Conservation (phyloP, 345 rosid species). For the Limnanthes douglasii region DNA sequence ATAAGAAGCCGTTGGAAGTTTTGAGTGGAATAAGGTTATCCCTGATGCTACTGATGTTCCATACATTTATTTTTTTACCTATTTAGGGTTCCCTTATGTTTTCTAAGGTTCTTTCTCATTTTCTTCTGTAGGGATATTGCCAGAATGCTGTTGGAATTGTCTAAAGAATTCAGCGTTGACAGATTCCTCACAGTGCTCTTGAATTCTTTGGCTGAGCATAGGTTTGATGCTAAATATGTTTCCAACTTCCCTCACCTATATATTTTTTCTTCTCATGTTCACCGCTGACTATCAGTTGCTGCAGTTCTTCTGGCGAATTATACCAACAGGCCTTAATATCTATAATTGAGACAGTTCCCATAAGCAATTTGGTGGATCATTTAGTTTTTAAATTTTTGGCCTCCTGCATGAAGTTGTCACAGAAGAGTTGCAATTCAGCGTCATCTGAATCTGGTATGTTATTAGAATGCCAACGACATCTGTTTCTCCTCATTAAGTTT, state of each 20-base stretch:
- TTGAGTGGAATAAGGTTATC: constrained; percentile 57
- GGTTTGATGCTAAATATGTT: constrained; percentile 26
- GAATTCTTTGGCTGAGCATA: constrained; percentile 44
- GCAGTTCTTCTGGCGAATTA: constrained; percentile 58
- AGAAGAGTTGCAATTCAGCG: constrained; percentile 23
- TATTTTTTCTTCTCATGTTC: constrained; percentile 4
- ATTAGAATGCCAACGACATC: constrained; percentile 3
- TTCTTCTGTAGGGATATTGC: constrained; percentile 39
- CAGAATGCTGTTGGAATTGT: constrained; percentile 44
- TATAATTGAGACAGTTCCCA: constrained; percentile 50
- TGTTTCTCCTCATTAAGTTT: neutral
- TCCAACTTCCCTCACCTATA: neutral
- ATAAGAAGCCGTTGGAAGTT: constrained; percentile 56
- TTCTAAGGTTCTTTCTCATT: constrained; percentile 5
- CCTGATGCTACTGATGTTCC: neutral
- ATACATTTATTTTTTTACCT: constrained; percentile 3
- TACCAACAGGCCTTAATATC: constrained; percentile 32
- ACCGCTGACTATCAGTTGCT: constrained; percentile 11
- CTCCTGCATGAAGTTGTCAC: constrained; percentile 42
- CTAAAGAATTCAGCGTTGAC: constrained; percentile 61
- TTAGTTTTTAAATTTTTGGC: constrained; percentile 46
- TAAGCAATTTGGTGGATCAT: constrained; percentile 31
- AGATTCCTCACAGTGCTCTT: constrained; percentile 51
- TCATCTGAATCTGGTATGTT: constrained; percentile 39
- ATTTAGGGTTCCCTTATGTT: neutral